Evolutionary conservation across 202 grass and related monocot genomes (phyloP), one percentile per base, ranked within the genome.

Genomic region (Panicum hallii): DNA sequence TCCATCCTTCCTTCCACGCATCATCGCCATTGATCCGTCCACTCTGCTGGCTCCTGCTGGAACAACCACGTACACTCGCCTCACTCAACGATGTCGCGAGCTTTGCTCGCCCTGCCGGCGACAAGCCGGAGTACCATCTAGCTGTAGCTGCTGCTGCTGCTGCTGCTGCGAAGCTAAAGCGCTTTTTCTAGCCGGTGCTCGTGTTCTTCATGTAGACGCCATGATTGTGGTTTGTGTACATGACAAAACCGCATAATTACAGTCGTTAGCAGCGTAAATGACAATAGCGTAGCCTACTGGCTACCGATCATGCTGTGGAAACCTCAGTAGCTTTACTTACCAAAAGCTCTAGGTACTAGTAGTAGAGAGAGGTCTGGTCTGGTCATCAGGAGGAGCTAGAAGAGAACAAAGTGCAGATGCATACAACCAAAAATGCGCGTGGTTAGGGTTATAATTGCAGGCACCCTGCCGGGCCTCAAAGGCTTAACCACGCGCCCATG

Each of bases 391-490:
- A 0, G 16, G 5, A n/a, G 26, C 26, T 26, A 0, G 67, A 30
- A 22, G 4, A 9, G 11, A 49, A 2, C 15, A 44, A 84, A 66
- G 23, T 43, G 44, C 9, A 52, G 32, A 23, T 15, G 20, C 16
- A 38, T 28, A n/a, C 22, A 48, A 47, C 64, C 65, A 77, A 72
- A 84, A 80, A 69, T 3, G 47, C 54, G n/a, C 48, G 0, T 73
- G 69, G 47, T 82, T 73, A 65, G 38, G 9, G 45, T 10, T 47
- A 89, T 90, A 78, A 90, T 86, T 78, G 83, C 78, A 30, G 30
- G 9, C 64, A 17, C 9, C 14, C 28, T 16, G 19, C 70, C 16
- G 74, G 68, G 74, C 72, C 69, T 87, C 73, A 63, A 67, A 63
- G 65, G 52, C 14, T 32, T 45, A 81, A 70, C 54, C 66, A 28